phyloP scores from a whole-genome alignment of 1,284 basidiomycete genomes.

The Lentinula novae-zelandiae region DNA sequence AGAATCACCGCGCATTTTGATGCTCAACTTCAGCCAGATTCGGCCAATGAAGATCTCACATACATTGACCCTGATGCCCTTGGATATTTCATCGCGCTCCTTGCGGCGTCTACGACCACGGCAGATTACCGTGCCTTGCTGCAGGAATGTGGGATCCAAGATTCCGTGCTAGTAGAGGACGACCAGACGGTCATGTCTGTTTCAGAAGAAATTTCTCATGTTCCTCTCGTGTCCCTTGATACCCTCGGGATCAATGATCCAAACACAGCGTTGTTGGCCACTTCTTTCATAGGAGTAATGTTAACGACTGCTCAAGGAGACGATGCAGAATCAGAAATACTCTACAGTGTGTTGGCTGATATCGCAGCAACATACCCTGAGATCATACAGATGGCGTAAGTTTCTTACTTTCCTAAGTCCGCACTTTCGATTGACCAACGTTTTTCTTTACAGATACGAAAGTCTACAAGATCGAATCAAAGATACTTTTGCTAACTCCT shows the following conservation, averaged over 20 bases:
- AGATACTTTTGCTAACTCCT: conserved; percentile 71
- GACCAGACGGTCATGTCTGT: conserved; percentile 21
- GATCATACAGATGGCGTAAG: conserved; percentile 71
- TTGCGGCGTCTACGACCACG: conserved; percentile 64
- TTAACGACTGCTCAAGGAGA: conserved; percentile 77
- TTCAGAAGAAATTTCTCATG: conserved; percentile 42
- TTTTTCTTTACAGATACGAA: conserved; percentile 59
- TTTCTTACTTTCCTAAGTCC: conserved; percentile 18
- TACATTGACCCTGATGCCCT: conserved; percentile 53
- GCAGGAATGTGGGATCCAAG: conserved; percentile 55
- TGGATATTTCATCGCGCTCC: conserved; percentile 79
- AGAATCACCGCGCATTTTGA: conserved; percentile 44
- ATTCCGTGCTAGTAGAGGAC: conserved; percentile 40
- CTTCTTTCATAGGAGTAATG: conserved; percentile 77
- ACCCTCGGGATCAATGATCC: conserved; percentile 66
- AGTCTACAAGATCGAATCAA: conserved; percentile 75
- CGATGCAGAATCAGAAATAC: conserved; percentile 76
- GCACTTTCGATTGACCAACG: conserved; percentile 11
- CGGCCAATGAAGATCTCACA: conserved; percentile 33
- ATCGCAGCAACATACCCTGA: conserved; percentile 73
- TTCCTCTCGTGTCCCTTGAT: conserved; percentile 51
- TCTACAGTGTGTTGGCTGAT: conserved; percentile 76
- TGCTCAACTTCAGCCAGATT: conserved; percentile 8
- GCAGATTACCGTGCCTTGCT: conserved; percentile 57
- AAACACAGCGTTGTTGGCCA: conserved; percentile 66